Base-by-base conservation (phyloP, 176 grass and related monocot genomes). In the Eleusine indica region DNA sequence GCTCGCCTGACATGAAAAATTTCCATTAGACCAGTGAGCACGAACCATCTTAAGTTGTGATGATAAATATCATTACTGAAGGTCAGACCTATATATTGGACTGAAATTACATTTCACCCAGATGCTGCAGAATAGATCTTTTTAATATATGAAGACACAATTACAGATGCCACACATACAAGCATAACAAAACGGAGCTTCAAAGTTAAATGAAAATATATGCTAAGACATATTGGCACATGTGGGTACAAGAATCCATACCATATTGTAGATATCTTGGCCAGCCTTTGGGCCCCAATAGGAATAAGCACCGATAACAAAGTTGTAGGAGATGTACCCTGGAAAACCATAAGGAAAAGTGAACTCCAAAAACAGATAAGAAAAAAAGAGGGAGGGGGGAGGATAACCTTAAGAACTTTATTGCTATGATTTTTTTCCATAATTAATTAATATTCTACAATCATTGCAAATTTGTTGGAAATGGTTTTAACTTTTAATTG, bases 271-370 rank as follows among this genome's bases (percentile, higher is more conserved):
- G 82, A 99, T 99, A 71, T 85, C 85, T 82, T 92, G 83, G 56
- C 96, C 96, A 68, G 96, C 96, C 75, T 99, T 99, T 19, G 96
- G 93, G 40, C 96, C 96, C 96, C 96, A 99, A 71, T 99, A 99
- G 13, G 96, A 99, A 94, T 99, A 99, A 66, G 96, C 91, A 83
- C 96, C 96, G 83, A 99, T 96, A 22, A 99, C 96, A 85, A 92
- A 92, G 86, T 99, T 99, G 86, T 99, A 99, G 29, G 89, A 48
- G 60, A 99, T 96, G 61, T 99, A 99, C 79, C 96, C 96, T 99
- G 86, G 13, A 86, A 84, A 17, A 35, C 21, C 25, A 57, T 28
- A 85, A 88, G 8, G 35, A 1, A 79, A 70, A 85, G 63, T 62
- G 42, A 90, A 49, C 42, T 30, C n/a, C 62, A 37, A 28, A 74